These are phyloP conservation scores for Bombardia bombarda DNA, from an alignment of 495 filamentous ascomycete species.

Conservation along the genomic window DNA sequence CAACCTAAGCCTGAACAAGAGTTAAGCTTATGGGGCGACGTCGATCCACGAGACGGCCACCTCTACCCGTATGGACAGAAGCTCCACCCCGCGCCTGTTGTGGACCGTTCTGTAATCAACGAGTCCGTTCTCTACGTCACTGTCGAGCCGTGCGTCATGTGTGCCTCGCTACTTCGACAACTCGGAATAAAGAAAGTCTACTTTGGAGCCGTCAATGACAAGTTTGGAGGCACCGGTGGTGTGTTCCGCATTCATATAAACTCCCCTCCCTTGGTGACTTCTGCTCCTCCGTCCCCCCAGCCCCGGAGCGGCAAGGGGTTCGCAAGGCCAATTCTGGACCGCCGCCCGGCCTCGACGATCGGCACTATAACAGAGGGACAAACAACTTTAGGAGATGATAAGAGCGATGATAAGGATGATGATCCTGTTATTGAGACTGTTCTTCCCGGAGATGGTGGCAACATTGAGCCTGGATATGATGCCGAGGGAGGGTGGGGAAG, in stretches of 20 bases:
- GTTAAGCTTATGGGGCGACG: constrained; percentile 30
- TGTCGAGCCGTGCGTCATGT: constrained; percentile 98
- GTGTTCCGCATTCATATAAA: constrained; percentile 80
- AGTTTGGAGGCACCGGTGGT: constrained; percentile 91
- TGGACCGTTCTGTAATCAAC: constrained; percentile 47
- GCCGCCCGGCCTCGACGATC: constrained; percentile 13
- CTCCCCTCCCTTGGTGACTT: constrained; percentile 30
- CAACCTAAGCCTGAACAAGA: constrained; percentile 2
- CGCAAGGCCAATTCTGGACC: constrained; percentile 19
- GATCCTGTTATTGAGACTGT: constrained; percentile 1
- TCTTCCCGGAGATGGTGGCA: constrained; percentile 32
- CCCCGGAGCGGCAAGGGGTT: constrained; percentile 21
- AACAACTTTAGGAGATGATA: constrained; percentile 3
- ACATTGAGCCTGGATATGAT: constrained; percentile 63
- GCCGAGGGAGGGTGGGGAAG: constrained; percentile 76
- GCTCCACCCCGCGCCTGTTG: constrained; percentile 33
- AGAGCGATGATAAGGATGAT: not conserved
- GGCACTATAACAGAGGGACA: constrained; percentile 1
- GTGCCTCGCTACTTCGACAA: constrained; percentile 84
- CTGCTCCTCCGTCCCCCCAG: constrained; percentile 19
- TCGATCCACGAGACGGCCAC: constrained; percentile 36
- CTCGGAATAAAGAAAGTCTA: constrained; percentile 74
- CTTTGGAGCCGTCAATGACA: constrained; percentile 91
- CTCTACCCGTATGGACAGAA: constrained; percentile 44
- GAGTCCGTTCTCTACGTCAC: constrained; percentile 88